A percentile compares a stretch with the other conserved stretches of the same genome.
Conservation (phyloP, 2,329 filamentous ascomycete genomes). For the Whalleya microplaca region DNA sequence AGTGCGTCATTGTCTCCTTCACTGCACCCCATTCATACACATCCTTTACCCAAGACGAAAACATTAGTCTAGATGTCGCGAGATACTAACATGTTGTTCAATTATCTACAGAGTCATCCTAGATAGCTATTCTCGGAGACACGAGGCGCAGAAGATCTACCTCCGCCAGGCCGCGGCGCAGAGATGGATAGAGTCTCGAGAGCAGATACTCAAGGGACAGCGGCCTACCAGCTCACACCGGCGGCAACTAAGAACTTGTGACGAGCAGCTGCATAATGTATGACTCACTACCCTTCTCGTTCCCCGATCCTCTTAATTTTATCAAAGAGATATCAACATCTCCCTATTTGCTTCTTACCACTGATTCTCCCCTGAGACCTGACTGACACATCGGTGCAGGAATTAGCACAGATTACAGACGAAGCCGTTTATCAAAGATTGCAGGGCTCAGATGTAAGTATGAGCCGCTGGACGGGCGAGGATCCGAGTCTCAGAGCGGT, state of each 20-base stretch:
- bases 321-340: too few relatives aligned
- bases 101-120: slow-evolving; percentile 55
- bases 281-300: slow-evolving; percentile 33
- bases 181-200: slow-evolving; percentile 60
- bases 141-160: slow-evolving; percentile 68
- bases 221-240: slow-evolving; percentile 52
- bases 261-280: slow-evolving; percentile 61
- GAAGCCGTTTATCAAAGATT: slow-evolving; percentile 61
- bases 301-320: slow-evolving; percentile 6
- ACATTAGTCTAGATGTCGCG: not conserved
- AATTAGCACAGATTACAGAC: slow-evolving; percentile 61
- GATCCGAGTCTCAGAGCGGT: slow-evolving; percentile 62
- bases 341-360: too few relatives aligned
- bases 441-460: slow-evolving; percentile 53
- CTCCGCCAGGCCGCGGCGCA: slow-evolving; percentile 63
- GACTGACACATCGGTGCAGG: slow-evolving; percentile 44
- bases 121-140: slow-evolving; percentile 63
- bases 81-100: slow-evolving; percentile 18
- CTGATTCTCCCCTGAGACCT: not conserved
- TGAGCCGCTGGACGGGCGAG: slow-evolving; percentile 66
- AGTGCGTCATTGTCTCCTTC: slow-evolving; percentile 48
- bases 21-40: too few relatives aligned
- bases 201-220: slow-evolving; percentile 55
- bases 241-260: slow-evolving; percentile 55
- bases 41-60: too few relatives aligned